A percentile compares a stretch with the other conserved stretches of the same genome.
These are phyloP conservation scores for Cryptococcus sp. DNA, from an alignment of 1,284 basidiomycete species.

Conservation along the genomic window DNA sequence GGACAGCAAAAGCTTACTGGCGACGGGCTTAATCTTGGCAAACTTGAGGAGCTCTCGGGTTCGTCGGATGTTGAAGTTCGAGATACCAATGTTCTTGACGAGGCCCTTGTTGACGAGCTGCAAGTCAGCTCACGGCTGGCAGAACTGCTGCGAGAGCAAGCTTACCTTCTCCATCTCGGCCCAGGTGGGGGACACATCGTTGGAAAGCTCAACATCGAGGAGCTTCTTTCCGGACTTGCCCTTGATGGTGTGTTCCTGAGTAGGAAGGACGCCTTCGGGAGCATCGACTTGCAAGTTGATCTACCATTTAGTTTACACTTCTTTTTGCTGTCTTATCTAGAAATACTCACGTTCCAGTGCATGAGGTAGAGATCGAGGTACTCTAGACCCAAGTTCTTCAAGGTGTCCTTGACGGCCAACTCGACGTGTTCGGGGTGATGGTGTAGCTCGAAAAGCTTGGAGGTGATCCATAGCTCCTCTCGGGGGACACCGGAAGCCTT, in stretches of 20 bases:
- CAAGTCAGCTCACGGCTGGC: neutral
- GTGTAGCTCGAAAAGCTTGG: slow-evolving; percentile 65
- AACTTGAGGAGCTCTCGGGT: slow-evolving; percentile 64
- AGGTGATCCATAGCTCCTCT: slow-evolving; percentile 64
- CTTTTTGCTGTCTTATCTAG: neutral
- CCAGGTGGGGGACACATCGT: slow-evolving; percentile 65
- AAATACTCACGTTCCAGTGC: slow-evolving; percentile 60
- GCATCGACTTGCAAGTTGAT: slow-evolving; percentile 44
- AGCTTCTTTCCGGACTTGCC: slow-evolving; percentile 49
- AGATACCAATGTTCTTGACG: slow-evolving; percentile 62
- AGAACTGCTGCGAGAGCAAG: neutral
- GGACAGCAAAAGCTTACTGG: slow-evolving; percentile 46
- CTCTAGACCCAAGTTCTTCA: slow-evolving; percentile 63
- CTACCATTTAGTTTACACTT: slow-evolving; percentile 13
- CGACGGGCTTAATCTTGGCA: slow-evolving; percentile 56
- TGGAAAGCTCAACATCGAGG: slow-evolving; percentile 61
- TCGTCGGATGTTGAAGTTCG: slow-evolving; percentile 63
- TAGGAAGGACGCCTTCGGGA: slow-evolving; percentile 33
- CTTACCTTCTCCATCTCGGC: slow-evolving; percentile 56
- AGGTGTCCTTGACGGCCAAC: slow-evolving; percentile 65
- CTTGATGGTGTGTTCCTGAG: slow-evolving; percentile 33
- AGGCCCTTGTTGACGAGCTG: slow-evolving; percentile 50
- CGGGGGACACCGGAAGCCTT: slow-evolving; percentile 56
- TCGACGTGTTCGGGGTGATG: slow-evolving; percentile 56
- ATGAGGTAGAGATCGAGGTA: slow-evolving; percentile 80